Base-by-base conservation (phyloP, 2,329 filamentous ascomycete species). In the Epichloe gansuensis region DNA sequence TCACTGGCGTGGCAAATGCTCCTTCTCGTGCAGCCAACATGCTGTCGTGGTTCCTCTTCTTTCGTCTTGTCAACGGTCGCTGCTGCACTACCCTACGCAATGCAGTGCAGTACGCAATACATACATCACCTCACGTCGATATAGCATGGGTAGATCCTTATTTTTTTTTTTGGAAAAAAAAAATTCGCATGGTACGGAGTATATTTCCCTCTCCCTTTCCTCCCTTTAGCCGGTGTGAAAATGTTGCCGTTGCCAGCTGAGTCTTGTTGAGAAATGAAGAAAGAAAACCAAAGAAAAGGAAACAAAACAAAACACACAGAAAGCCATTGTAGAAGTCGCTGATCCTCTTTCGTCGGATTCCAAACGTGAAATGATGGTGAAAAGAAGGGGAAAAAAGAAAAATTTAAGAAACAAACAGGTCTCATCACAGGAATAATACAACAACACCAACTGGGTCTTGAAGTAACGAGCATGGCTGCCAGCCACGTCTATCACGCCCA, bases 161-260 rank as follows among this genome's bases (percentile, higher is more conserved):
- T 31, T 31, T 8, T 31, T 31, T 31, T 25, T 23, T 43, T 43
- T 6, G 17, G 17, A 17, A 17, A 17, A 17, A 17, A 17, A 17
- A 43, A 41, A 15, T 3, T 43, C 4, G 40, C n/a, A 43, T 27
- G 21, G 11, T 23, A 43, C 23, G 21, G 21, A 43, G 5, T 43
- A 7, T 23, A 11, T 5, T 12, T 23, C 1, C 12, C 11, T 5
- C 25, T 17, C 11, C 12, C 11, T 23, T 43, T 27, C 21, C 41
- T 25, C 43, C 8, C 23, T 46, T 27, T 44, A 5, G 42, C 4
- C n/a, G 4, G 6, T 41, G 39, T 41, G 31, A 31, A 31, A 31
- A n/a, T 39, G 49, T 51, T 41, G 49, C 49, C 49, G 42, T 46
- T 51, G 49, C 49, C 49, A 36, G 49, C 49, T 31, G 3, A 31